A percentile compares a stretch with the other conserved stretches of the same genome.
Conservation (phyloP, 345 rosid species). For the Litchi chinensis region DNA sequence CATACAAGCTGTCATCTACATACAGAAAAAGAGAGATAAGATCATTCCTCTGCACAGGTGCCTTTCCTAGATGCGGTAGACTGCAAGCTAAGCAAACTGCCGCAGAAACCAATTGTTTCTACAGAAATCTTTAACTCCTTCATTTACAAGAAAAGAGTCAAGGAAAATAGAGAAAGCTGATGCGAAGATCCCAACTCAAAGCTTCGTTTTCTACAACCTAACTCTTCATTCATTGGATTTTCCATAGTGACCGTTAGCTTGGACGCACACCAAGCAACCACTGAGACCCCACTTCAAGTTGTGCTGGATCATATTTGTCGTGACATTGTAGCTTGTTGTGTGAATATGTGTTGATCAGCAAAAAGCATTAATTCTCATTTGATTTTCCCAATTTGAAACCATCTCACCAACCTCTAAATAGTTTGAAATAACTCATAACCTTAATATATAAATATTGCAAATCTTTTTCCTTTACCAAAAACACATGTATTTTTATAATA, state of each 20-base stretch:
- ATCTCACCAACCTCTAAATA: conserved; percentile 20
- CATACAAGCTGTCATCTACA: background rate
- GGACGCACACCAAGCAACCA: conserved; percentile 47
- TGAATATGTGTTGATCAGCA: background rate
- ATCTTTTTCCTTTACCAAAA: background rate
- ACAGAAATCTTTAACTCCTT: conserved; percentile 37
- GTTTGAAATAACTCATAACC: background rate
- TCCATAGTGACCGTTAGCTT: conserved; percentile 50
- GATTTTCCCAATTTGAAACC: conserved; percentile 9
- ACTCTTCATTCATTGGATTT: conserved; percentile 44
- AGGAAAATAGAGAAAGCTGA: conserved; percentile 16
- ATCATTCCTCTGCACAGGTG: conserved; percentile 5
- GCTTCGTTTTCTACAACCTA: conserved; percentile 52
- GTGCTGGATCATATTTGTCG: conserved; percentile 9
- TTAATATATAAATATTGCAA: background rate
- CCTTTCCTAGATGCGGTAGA: conserved; percentile 37
- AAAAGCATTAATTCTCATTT: background rate
- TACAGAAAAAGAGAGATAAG: background rate
- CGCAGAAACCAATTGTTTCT: conserved; percentile 22
- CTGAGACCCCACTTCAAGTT: conserved; percentile 27
- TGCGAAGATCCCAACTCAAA: conserved; percentile 35
- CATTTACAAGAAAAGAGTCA: conserved; percentile 40
- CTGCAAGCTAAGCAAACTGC: conserved; percentile 60
- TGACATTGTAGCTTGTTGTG: background rate
- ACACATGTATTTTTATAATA: background rate